Base-by-base conservation (phyloP, 805 yeast species). In the Candida tammaniensis region DNA sequence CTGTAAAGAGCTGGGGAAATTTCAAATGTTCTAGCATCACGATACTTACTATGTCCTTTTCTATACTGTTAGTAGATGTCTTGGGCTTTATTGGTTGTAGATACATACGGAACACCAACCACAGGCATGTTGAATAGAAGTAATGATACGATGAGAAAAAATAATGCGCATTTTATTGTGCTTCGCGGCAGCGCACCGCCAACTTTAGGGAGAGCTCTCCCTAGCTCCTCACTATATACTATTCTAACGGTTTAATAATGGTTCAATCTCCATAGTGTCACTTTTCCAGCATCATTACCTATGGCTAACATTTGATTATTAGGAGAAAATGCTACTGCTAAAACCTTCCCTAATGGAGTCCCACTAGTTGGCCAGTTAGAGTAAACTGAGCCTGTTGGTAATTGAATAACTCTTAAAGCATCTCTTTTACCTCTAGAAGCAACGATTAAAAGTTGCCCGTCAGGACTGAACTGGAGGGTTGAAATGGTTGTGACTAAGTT, bases 301-400 rank as follows among this genome's bases (percentile, higher is more conserved):
- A 87, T 76, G 12, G 89, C 86, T 31, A 93, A 57, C 80, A 89
- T 77, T 59, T 86, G 93, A 39, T 80, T 78, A 43, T 77, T 76
- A 17, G 93, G 87, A 27, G 94, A 79, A 59, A 91, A 91, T 11
- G 78, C 75, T 2, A 79, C 82, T 12, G 80, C 61, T 0, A 96
- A 86, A 21, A 93, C 96, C 46, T 82, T 79, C n/a, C 98, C 99
- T 46, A 93, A 72, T 8, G 98, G 98, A 1, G 98, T 91, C 5
- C 88, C 88, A 33, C 91, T 80, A 2, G 98, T 93, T 12, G 99
- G 99, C 98, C 98, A 93, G 66, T 93, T 93, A 31, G 80, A 71
- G 62, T 80, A 93, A 5, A 86, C 95, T 13, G 86, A 76, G 44
- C 91, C 86, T 17, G 85, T 74, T 15, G 97, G 96, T 38, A 91